phyloP scores from a whole-genome alignment of 169 alveolate genomes.

The Babesia ovata region DNA sequence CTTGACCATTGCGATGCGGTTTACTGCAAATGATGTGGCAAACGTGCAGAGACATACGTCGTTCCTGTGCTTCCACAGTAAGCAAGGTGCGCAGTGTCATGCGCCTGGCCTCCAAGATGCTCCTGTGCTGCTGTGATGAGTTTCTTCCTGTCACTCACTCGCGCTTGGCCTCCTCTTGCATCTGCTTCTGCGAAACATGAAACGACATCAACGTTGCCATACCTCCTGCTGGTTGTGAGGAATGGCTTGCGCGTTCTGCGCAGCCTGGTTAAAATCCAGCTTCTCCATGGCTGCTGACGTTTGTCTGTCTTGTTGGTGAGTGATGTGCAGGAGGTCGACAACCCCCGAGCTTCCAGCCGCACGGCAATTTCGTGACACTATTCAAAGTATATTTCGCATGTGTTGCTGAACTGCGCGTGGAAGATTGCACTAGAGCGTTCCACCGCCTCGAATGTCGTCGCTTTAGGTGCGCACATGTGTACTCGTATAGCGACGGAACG shows the following conservation, averaged over 20 bases:
- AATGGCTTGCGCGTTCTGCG: slow-evolving; percentile 45
- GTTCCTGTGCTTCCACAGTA: slow-evolving; percentile 68
- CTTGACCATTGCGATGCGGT: slow-evolving; percentile 68
- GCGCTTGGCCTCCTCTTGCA: slow-evolving; percentile 57
- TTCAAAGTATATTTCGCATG: slow-evolving; percentile 2
- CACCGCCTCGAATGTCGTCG: background rate
- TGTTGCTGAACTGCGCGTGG: background rate
- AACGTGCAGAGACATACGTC: slow-evolving; percentile 36
- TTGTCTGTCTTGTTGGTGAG: background rate
- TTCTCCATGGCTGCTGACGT: slow-evolving; percentile 16
- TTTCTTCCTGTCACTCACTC: slow-evolving; percentile 20
- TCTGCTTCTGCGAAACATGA: slow-evolving; percentile 22
- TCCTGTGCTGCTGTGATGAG: slow-evolving; percentile 15
- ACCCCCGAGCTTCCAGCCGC: slow-evolving; percentile 1
- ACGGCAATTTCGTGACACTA: background rate
- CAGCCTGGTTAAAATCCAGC: slow-evolving; percentile 30
- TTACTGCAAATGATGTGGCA: slow-evolving; percentile 19
- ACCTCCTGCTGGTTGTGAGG: slow-evolving; percentile 37
- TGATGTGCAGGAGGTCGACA: background rate
- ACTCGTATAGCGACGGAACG: background rate
- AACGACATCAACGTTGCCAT: background rate
- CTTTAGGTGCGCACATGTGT: slow-evolving; percentile 13
- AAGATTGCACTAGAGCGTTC: background rate
- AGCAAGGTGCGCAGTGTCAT: slow-evolving; percentile 55
- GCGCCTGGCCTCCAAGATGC: slow-evolving; percentile 61